Evolutionary conservation across 1,139 yeast species (phyloP).

Genomic region (Arxiozyma slooffiae): DNA sequence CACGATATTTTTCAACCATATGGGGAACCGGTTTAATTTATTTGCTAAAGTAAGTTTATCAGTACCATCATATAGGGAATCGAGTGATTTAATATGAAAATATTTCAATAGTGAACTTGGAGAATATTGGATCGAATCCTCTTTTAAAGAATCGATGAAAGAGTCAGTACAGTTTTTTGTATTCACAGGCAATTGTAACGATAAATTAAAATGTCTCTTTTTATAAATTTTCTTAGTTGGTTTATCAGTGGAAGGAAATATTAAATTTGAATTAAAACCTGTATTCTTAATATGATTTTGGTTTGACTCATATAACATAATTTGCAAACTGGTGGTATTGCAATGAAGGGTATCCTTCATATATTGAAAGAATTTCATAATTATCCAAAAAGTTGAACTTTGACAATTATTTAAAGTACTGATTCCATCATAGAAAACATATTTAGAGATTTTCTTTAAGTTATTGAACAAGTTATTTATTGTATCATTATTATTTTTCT

Average conservation of each 20-base stretch:
- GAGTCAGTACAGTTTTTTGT: slow-evolving; percentile 15
- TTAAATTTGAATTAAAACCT: not conserved
- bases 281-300: not conserved
- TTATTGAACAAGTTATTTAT: slow-evolving; percentile 16
- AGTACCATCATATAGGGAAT: not conserved
- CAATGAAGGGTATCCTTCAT: not conserved
- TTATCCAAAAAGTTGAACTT: slow-evolving; percentile 16
- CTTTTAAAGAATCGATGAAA: slow-evolving; percentile 31
- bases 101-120: slow-evolving; percentile 24
- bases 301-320: slow-evolving; percentile 1
- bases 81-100: slow-evolving; percentile 22
- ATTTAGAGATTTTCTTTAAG: slow-evolving; percentile 6
- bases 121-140: slow-evolving; percentile 35
- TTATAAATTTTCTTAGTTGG: not conserved
- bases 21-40: slow-evolving; percentile 32
- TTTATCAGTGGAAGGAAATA: not conserved
- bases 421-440: slow-evolving; percentile 26
- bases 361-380: slow-evolving; percentile 22
- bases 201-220: slow-evolving; percentile 3
- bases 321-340: not conserved
- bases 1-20: slow-evolving; percentile 39
- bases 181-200: not conserved
- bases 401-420: slow-evolving; percentile 24
- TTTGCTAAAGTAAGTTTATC: slow-evolving; percentile 13
- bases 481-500: slow-evolving; percentile 30